Conservation (phyloP, 2,329 filamentous ascomycete genomes). For the Aaosphaeria arxii region DNA sequence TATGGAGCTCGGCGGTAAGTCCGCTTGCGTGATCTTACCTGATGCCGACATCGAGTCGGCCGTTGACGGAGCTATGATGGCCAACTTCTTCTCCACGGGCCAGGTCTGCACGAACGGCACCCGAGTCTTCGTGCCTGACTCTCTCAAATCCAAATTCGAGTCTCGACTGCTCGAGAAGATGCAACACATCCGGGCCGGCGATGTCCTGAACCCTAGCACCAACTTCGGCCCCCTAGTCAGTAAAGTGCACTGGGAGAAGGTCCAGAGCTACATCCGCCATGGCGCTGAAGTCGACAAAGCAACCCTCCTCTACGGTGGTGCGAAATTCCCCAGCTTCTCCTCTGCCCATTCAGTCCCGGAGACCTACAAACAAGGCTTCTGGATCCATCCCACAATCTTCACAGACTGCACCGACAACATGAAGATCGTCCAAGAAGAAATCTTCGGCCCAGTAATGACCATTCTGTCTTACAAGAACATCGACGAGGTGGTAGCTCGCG, state of each 20-base stretch:
- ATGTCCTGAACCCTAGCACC: constrained; percentile 67
- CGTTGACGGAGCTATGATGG: constrained; percentile 89
- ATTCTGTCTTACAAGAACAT: constrained; percentile 71
- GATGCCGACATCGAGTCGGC: constrained; percentile 76
- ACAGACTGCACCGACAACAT: constrained; percentile 81
- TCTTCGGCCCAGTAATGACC: constrained; percentile 84
- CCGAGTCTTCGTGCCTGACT: constrained; percentile 73
- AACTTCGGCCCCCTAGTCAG: constrained; percentile 86
- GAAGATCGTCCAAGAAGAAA: constrained; percentile 77
- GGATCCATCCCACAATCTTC: constrained; percentile 81
- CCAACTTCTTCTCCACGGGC: constrained; percentile 87
- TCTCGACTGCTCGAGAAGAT: constrained; percentile 67
- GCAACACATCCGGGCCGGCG: constrained; percentile 65
- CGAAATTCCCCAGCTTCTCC: constrained; percentile 49
- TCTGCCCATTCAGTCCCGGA: constrained; percentile 35
- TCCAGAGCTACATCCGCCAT: constrained; percentile 71
- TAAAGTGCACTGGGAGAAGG: constrained; percentile 71
- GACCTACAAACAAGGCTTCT: constrained; percentile 65
- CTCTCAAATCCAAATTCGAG: constrained; percentile 67
- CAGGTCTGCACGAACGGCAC: constrained; percentile 95
- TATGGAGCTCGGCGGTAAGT: constrained; percentile 89
- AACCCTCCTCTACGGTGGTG: constrained; percentile 69
- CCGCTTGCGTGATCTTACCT: constrained; percentile 73
- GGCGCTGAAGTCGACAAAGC: constrained; percentile 73
- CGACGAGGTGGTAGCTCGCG: constrained; percentile 67